Evolutionary conservation across 108 stramenopile species (phyloP).

Genomic region (Cafeteria roenbergensis): DNA sequence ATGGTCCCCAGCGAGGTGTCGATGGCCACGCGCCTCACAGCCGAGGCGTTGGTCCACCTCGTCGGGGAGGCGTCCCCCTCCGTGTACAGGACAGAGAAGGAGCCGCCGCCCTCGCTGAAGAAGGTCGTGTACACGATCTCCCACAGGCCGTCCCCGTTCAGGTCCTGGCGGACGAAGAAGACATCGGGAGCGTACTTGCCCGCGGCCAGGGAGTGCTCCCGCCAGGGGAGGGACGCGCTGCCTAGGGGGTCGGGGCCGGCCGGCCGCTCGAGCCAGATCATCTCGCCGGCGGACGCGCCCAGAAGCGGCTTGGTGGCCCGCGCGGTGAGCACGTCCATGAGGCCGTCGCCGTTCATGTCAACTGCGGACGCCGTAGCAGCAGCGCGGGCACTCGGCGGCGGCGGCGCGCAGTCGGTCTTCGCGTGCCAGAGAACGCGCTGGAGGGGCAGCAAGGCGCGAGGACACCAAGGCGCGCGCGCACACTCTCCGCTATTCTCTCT

Average conservation of each 20-base stretch:
- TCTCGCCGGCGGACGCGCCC: constrained; percentile 25
- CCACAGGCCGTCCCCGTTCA: too few species aligned
- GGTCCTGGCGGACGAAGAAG: not conserved
- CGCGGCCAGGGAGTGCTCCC: not conserved
- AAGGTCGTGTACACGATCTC: not conserved
- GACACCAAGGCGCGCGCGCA: too few species aligned
- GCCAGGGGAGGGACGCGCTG: not conserved
- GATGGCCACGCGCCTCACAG: not conserved
- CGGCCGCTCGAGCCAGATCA: constrained; percentile 31
- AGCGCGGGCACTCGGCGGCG: too few species aligned
- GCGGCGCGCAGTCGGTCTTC: too few species aligned
- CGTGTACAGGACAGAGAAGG: not conserved
- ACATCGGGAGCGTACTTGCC: not conserved
- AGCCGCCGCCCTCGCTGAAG: not conserved
- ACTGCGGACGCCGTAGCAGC: too few species aligned
- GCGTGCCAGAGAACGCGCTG: too few species aligned
- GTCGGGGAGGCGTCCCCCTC: not conserved
- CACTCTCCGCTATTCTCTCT: too few species aligned
- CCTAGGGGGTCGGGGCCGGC: not conserved
- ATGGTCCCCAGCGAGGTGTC: not conserved
- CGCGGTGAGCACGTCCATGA: constrained; percentile 24
- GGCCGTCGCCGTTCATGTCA: constrained; percentile 20
- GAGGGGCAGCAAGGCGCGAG: too few species aligned
- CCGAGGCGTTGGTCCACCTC: not conserved
- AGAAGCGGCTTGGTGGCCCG: constrained; percentile 32